Percentiles rank a stretch among this genome's conserved stretches.
phyloP scores from a whole-genome alignment of 495 filamentous ascomycete species.

The Darksidea phi region DNA sequence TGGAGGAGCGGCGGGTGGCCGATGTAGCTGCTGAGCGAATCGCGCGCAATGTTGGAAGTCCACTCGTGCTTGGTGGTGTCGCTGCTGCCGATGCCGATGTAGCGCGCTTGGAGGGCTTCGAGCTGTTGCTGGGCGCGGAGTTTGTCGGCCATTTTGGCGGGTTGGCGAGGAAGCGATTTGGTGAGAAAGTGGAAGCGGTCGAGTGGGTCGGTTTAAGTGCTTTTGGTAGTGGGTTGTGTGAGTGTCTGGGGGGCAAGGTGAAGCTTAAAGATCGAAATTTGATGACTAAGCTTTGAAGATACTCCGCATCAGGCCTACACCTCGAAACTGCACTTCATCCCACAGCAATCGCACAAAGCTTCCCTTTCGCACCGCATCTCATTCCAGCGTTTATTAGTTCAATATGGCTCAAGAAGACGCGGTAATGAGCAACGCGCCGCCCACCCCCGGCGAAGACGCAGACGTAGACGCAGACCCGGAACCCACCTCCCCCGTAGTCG shows the following conservation, averaged over 20 bases:
- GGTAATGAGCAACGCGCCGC: conserved; percentile 22
- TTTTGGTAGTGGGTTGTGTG: not conserved
- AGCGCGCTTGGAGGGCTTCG: conserved; percentile 88
- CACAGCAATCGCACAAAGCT: not conserved
- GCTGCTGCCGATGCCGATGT: conserved; percentile 95
- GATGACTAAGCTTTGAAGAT: conserved; percentile 6
- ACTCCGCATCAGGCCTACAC: too few relatives aligned
- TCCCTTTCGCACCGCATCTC: not conserved
- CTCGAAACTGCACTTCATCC: not conserved
- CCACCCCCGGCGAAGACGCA: conserved; percentile 24
- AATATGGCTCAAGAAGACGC: not conserved
- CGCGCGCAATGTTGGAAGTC: conserved; percentile 66
- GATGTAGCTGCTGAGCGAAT: conserved; percentile 63
- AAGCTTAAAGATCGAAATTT: not conserved
- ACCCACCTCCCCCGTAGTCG: conserved; percentile 18
- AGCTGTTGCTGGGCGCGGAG: conserved; percentile 96
- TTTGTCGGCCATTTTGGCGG: conserved; percentile 73
- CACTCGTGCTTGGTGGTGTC: conserved; percentile 98
- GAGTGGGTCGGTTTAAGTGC: not conserved
- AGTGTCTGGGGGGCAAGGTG: not conserved
- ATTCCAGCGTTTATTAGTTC: not conserved
- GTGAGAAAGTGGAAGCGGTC: not conserved
- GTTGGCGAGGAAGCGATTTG: not conserved
- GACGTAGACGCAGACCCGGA: conserved; percentile 7
- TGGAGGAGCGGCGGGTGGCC: conserved; percentile 84